Base-by-base conservation (phyloP, 2,329 filamentous ascomycete species). In the Cadophora sp. region DNA sequence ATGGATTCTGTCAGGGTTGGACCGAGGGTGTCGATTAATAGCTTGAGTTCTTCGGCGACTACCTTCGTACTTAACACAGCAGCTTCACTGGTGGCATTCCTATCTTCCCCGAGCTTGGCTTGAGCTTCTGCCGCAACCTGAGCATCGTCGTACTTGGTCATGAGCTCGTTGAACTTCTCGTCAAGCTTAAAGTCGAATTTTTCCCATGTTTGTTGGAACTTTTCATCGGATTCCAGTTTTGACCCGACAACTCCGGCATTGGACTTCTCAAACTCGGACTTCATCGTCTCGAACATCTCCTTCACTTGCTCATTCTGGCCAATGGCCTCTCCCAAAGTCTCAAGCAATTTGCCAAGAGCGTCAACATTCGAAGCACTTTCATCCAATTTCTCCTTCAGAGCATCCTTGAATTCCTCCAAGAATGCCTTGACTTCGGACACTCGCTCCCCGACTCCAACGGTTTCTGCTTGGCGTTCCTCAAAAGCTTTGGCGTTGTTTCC, bases 81-180 rank as follows among this genome's bases (percentile, higher is more conserved):
- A 64, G 91, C 89, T 66, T 94, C 87, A 69, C 94, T 89, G 70
- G 91, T 87, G 41, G 86, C 81, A 39, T 92, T 89, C 66, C 91
- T 90, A 70, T 91, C 89, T 73, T 95, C 93, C 63, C 89, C 87
- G 41, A 90, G 85, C 71, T 89, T 89, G 59, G 89, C 86, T 73
- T 91, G 91, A 58, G 92, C 90, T 53, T 96, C 91, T 36, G 93
- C 85, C 8, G 88, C 83, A 22, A 85, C 81, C 75, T 96, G 91
- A 70, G 94, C 90, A 68, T 96, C 93, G 64, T 97, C 94, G 75
- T 97, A 96, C 78, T 96, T 97, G 72, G 85, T 83, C 77, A 97
- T 88, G 27, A 99, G 83, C 71, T 94, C 92, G 66, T 87, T 86
- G 72, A 97, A 84, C 73, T 87, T 87, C 73, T 89, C 87, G 43